phyloP scores from a whole-genome alignment of 345 rosid genomes.

The Carallia brachiata region DNA sequence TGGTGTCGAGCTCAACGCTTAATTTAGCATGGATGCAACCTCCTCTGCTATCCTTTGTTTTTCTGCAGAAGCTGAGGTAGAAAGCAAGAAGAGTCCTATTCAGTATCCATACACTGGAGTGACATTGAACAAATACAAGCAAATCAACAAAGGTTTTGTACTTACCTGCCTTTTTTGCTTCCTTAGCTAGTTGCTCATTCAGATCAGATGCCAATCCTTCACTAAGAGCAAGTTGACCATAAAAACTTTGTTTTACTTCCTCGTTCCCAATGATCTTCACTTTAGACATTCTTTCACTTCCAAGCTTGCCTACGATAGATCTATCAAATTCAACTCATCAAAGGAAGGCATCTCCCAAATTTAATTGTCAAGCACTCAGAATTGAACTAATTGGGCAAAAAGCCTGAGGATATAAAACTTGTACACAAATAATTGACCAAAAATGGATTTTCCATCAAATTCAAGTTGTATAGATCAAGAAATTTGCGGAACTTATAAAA shows the following conservation, averaged over 20 bases:
- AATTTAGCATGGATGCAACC: conserved; percentile 86
- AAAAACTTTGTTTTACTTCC: conserved; percentile 73
- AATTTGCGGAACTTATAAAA: not conserved
- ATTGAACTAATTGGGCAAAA: not conserved
- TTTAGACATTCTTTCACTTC: conserved; percentile 58
- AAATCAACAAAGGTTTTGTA: conserved; percentile 10
- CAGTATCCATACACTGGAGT: conserved; percentile 18
- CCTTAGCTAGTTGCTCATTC: conserved; percentile 75
- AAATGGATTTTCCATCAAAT: not conserved
- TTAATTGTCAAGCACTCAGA: conserved; percentile 7
- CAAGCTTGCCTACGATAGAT: conserved; percentile 74
- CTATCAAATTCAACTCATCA: conserved; percentile 35
- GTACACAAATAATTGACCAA: not conserved
- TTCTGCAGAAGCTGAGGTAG: conserved; percentile 68
- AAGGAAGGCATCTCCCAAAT: conserved; percentile 10
- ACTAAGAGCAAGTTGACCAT: conserved; percentile 73
- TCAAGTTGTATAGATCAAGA: not conserved
- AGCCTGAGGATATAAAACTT: not conserved
- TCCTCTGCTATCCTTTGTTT: conserved; percentile 85
- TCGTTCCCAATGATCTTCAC: conserved; percentile 58
- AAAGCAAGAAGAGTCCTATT: conserved; percentile 27
- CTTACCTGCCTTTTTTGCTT: conserved; percentile 77
- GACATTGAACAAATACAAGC: conserved; percentile 7
- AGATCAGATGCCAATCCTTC: conserved; percentile 52
- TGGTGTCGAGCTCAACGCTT: conserved; percentile 77